Percentiles rank a stretch among this genome's conserved stretches.
Conservation (phyloP, 768 basidiomycete genomes). For the Leucogyrophana mollusca region DNA sequence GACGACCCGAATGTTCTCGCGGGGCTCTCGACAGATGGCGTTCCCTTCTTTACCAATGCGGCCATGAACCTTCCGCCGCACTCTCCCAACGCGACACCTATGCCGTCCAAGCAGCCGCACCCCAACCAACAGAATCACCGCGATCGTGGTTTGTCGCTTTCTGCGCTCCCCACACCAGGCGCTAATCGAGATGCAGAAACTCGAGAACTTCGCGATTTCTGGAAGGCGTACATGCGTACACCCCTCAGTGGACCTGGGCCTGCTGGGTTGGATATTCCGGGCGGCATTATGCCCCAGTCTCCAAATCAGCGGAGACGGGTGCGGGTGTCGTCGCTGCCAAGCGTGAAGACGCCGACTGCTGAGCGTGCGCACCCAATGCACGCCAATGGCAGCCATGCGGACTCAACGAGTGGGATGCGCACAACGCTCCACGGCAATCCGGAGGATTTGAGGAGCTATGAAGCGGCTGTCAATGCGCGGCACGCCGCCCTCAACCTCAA, state of each 20-base stretch:
- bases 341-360: conserved; percentile 60
- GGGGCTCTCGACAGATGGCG: conserved; percentile 53
- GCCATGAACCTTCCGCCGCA: conserved; percentile 24
- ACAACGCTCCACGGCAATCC: conserved; percentile 42
- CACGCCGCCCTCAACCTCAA: conserved; percentile 60
- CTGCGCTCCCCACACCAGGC: conserved; percentile 30
- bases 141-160: conserved; percentile 23
- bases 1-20: conserved; percentile 72
- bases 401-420: conserved; percentile 33
- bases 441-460: conserved; percentile 71
- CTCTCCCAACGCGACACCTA: conserved; percentile 50
- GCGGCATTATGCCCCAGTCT: conserved; percentile 22
- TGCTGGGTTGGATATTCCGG: conserved; percentile 11
- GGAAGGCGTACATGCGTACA: conserved; percentile 74
- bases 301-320: conserved; percentile 39
- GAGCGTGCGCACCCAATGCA: conserved; percentile 19
- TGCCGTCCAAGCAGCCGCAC: conserved; percentile 33
- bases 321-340: conserved; percentile 68
- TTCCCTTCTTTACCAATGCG: conserved; percentile 57
- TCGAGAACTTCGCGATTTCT: conserved; percentile 64
- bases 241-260: conserved; percentile 44
- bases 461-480: conserved; percentile 72
- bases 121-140: conserved; percentile 12
- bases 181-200: conserved; percentile 33
- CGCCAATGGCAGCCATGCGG: conserved; percentile 15